A percentile compares a stretch with the other conserved stretches of the same genome.
These are phyloP conservation scores for Saturnispora ahearnii DNA, from an alignment of 805 yeast genomes.

Conservation along the genomic window DNA sequence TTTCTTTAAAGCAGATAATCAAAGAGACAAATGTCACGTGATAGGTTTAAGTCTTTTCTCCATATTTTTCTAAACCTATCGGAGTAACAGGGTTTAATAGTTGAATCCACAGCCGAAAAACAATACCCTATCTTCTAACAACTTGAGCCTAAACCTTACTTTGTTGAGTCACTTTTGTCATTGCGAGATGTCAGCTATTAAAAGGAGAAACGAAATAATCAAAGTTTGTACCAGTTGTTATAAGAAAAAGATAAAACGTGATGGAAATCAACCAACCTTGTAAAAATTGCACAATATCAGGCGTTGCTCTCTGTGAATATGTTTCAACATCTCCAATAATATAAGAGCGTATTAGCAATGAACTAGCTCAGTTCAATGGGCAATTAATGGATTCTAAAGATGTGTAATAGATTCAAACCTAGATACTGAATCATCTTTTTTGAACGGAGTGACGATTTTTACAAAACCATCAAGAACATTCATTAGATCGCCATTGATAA, in stretches of 20 bases:
- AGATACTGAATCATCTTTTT: not conserved
- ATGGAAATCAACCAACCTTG: constrained; percentile 9
- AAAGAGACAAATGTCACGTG: too few relatives aligned
- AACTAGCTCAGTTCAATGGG: not conserved
- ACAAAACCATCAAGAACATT: constrained; percentile 5
- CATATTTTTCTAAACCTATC: too few relatives aligned
- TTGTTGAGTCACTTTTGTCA: too few relatives aligned
- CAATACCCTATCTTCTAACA: too few relatives aligned
- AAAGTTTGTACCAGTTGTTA: constrained; percentile 10
- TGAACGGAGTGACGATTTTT: not conserved
- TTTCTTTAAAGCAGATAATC: too few relatives aligned
- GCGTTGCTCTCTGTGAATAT: not conserved
- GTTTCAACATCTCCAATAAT: not conserved
- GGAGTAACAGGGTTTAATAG: too few relatives aligned
- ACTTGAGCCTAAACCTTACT: too few relatives aligned
- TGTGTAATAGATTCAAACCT: not conserved
- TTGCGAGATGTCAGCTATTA: not conserved
- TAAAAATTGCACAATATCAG: constrained; percentile 5
- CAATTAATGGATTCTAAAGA: not conserved
- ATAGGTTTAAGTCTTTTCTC: too few relatives aligned
- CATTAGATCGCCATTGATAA: not conserved
- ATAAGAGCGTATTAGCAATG: not conserved
- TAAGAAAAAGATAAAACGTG: constrained; percentile 11
- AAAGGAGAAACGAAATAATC: constrained; percentile 7
- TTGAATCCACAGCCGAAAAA: too few relatives aligned